Base-by-base conservation (phyloP, 495 filamentous ascomycete species). In the Neurospora sp. region DNA sequence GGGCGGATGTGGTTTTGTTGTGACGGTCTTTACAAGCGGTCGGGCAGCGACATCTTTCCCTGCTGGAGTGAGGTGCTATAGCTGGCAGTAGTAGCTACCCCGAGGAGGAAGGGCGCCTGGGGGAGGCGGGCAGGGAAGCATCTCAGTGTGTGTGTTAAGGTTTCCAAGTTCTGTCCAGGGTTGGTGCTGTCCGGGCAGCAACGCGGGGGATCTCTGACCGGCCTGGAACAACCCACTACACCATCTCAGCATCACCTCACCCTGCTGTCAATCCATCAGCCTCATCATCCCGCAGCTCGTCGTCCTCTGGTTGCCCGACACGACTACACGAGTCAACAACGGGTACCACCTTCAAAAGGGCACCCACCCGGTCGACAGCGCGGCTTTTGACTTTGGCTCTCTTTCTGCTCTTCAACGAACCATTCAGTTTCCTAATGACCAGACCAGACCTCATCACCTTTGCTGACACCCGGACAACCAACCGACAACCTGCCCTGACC, bases 251-350 rank as follows among this genome's bases (percentile, higher is more conserved):
- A 66, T 66, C 54, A 34, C 54, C 28, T 66, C 54, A 66, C 54
- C 54, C 15, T 66, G 54, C 54, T 66, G 54, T 66, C 28, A 66
- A 66, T 66, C 15, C 54, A 66, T 66, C 54, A 66, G 28, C 54
- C 54, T 66, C 54, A 73, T 37, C 39, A 66, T 24, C 39, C 34
- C 59, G 70, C 31, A 71, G 40, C 59, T 69, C 72, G 66, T 71
- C 70, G 40, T 70, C 70, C 75, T 75, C 69, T 78, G 77, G 77
- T 76, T 73, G 78, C 75, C 73, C 71, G 75, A 77, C 73, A 72
- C 77, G 70, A 77, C 72, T 66, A 66, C 54, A 66, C 54, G 28
- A 66, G 54, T 66, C 28, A 66, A 66, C 54, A 34, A 19, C 54
- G 54, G 54, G 54, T 66, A 66, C 28, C 28, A 34, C 54, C 54